Conservation (phyloP, 176 grass and related monocot species). For the Hsuehochloa calcarea region DNA sequence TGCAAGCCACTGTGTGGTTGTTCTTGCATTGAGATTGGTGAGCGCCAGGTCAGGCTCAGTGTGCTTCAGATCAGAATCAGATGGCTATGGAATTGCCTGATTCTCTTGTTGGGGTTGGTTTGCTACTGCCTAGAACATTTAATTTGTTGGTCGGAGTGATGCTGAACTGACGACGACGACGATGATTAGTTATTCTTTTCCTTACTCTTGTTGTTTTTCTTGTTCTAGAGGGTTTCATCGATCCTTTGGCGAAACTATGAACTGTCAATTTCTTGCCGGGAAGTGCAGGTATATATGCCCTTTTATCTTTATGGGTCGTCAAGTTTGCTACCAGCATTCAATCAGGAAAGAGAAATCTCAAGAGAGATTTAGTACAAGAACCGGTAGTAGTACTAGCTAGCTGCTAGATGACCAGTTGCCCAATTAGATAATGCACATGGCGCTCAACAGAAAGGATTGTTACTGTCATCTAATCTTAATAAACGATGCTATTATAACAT, state of each 20-base stretch:
- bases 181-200: no score
- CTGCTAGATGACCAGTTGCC: not conserved
- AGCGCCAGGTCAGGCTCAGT: not conserved
- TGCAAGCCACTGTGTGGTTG: not conserved
- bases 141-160: not conserved
- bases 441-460: constrained; percentile 6
- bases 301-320: not conserved
- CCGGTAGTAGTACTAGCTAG: not conserved
- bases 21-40: not conserved
- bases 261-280: not conserved
- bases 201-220: not conserved
- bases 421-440: constrained; percentile 38
- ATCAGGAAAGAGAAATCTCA: not conserved
- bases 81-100: not conserved
- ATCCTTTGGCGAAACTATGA: not conserved
- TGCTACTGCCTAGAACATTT: not conserved
- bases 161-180: not conserved
- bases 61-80: not conserved
- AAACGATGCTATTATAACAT: constrained; percentile 5
- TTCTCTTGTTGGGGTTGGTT: not conserved
- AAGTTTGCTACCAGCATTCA: not conserved
- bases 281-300: not conserved
- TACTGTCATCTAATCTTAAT: constrained; percentile 4
- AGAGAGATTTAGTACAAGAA: not conserved
- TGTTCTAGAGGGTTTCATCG: not conserved